A percentile compares a stretch with the other conserved stretches of the same genome.
Evolutionary conservation across 106 monocot species (phyloP).

Genomic region (Dendrobium nobile): DNA sequence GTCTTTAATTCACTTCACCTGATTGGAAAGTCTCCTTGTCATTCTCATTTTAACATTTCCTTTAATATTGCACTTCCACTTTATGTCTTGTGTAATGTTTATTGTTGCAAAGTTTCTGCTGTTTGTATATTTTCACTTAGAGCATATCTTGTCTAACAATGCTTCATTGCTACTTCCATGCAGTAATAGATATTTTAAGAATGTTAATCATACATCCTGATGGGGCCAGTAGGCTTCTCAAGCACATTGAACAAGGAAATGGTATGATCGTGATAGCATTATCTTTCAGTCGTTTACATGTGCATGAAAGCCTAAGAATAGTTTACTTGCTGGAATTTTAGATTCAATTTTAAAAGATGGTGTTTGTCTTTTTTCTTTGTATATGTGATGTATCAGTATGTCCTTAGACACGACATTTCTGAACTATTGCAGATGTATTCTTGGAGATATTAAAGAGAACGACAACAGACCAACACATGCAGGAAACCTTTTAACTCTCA

Average conservation of each 20-base stretch:
- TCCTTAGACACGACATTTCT: not conserved
- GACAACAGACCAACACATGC: constrained; percentile 31
- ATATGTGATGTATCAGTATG: not conserved
- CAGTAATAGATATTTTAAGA: constrained; percentile 83
- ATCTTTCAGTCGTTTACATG: not conserved
- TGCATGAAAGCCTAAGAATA: not conserved
- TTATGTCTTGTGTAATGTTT: not conserved
- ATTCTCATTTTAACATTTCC: not conserved
- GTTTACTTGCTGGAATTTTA: not conserved
- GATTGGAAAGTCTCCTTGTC: not conserved
- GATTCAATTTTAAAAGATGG: not conserved
- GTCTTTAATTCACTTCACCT: not conserved
- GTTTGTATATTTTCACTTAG: not conserved
- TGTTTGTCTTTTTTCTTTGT: not conserved
- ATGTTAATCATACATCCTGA: constrained; percentile 85
- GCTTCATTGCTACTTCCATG: constrained; percentile 18
- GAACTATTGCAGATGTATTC: constrained; percentile 41
- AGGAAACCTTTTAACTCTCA: constrained; percentile 74
- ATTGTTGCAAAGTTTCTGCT: not conserved
- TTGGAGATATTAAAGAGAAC: constrained; percentile 57
- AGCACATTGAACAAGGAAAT: constrained; percentile 48
- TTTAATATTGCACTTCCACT: not conserved
- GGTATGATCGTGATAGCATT: constrained; percentile 26
- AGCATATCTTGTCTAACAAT: not conserved
- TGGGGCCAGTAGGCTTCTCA: constrained; percentile 65